Evolutionary conservation across 345 rosid species (phyloP), one percentile per base, ranked within the genome.

Genomic region (Acer negundo): DNA sequence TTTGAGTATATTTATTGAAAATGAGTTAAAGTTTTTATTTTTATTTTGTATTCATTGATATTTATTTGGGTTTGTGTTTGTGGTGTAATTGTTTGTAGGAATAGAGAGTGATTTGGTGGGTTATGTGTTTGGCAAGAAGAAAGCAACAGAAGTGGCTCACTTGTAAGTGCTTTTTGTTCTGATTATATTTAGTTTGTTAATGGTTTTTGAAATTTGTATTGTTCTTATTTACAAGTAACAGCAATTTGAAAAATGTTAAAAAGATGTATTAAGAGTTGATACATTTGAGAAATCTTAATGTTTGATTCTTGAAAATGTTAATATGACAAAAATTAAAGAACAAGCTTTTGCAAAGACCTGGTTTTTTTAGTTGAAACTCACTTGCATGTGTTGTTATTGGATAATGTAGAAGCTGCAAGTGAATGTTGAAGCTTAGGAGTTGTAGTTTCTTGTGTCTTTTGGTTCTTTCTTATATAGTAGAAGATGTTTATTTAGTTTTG

Each of bases 61-160:
- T 17, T 73, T 22, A 35, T 35, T 35, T 35, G 38, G 38, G 38
- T 28, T 40, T 67, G 17, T 7, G 26, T 26, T 53, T 28, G 23
- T 70, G 15, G 56, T 75, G 47, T 69, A 65, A 42, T 42, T 42
- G 26, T 89, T 63, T 75, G 26, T 89, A 93, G 98, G 95, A 47
- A 40, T 89, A 19, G 97, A 89, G 74, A 87, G 85, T 85, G 90
- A 82, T 42, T 82, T 95, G 78, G 86, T 89, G 23, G 92, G 94
- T 51, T 95, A 91, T 85, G 70, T 95, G 10, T 78, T 90, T 81
- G 98, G 98, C 77, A 88, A 76, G 85, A 93, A 87, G 89, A 95
- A 88, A 64, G 92, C 97, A 77, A 93, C 99, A n/a, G 94, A 95
- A 87, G 92, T 90, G 55, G 98, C 97, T 87, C 99, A 91, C 78